Percentiles rank a stretch among this genome's conserved stretches.
phyloP scores from a whole-genome alignment of 805 yeast genomes.

The Candida lessepsii region DNA sequence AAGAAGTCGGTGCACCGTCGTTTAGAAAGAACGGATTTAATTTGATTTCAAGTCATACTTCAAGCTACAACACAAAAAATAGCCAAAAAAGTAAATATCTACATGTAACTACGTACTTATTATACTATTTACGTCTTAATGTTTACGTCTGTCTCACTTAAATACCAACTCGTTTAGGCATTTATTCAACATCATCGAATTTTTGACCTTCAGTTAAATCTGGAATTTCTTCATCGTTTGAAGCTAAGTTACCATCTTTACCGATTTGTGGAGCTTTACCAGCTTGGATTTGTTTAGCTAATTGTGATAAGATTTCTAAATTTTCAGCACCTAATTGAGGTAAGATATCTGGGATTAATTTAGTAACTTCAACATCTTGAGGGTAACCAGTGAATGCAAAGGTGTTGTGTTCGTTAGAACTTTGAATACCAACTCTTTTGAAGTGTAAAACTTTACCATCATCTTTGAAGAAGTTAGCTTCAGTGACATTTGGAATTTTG shows the following conservation, averaged over 20 bases:
- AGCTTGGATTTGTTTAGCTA: conserved; percentile 84
- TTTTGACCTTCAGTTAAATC: conserved; percentile 87
- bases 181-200: conserved; percentile 60
- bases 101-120: conserved; percentile 9
- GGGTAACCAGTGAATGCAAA: conserved; percentile 94
- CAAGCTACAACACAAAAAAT: too few species aligned
- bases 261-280: conserved; percentile 48
- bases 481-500: conserved; percentile 86
- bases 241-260: conserved; percentile 44
- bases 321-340: conserved; percentile 97
- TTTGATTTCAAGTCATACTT: too few species aligned
- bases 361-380: conserved; percentile 88
- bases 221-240: conserved; percentile 63
- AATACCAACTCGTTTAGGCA: conserved; percentile 2
- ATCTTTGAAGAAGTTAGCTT: conserved; percentile 96
- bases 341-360: conserved; percentile 89
- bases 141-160: not conserved
- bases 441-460: conserved; percentile 96
- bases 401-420: conserved; percentile 86
- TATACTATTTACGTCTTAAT: conserved; percentile 4
- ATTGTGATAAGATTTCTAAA: conserved; percentile 80
- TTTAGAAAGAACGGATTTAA: too few species aligned
- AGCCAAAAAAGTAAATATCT: conserved; percentile 9
- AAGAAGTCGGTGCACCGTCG: too few species aligned
- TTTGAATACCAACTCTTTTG: conserved; percentile 94